Base-by-base conservation (phyloP, 352 stramenopile genomes). In the Albugo candida region DNA sequence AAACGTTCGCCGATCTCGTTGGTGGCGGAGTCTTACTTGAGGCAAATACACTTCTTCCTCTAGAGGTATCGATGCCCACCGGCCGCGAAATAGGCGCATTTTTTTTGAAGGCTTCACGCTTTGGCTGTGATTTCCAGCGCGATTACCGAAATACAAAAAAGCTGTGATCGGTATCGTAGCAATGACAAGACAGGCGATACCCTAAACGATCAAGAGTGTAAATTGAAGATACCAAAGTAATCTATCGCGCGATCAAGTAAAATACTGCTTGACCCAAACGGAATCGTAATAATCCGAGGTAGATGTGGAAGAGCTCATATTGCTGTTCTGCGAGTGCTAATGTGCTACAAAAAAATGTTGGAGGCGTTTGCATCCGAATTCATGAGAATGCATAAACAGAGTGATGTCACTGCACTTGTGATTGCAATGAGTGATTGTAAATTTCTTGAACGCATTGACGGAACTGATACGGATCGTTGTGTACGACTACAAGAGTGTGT, bases 271-370 rank as follows among this genome's bases (percentile, higher is more conserved):
- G 67, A 37, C 74, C 71, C 34, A 83, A 35, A 45, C 71, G 74
- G 45, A 84, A 86, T 11, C 74, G 67, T 56, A 86, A 61, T 47
- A 84, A 86, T 24, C 74, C 74, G 36, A 86, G 83, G 55, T 83
- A 69, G 55, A 76, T 83, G 64, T 81, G 83, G 48, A 84, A 86
- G 12, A 56, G 42, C 42, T 76, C 67, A 60, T 57, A 79, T 41
- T 69, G 65, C 47, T 55, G 55, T 58, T 86, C 74, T 5, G 58
- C 67, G n/a, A 83, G 63, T 12, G 65, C 51, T 0, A 86, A 55
- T 5, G 84, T 45, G 18, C 63, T 27, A 5, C 74, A 68, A 55
- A 84, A 84, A 61, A 61, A 39, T 59, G 39, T 18, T 58, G 56
- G 8, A 75, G 45, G 24, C 70, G 67, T 20, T 67, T 51, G 52